Conservation (phyloP, 495 filamentous ascomycete genomes). For the Friedmanniomyces simplex region DNA sequence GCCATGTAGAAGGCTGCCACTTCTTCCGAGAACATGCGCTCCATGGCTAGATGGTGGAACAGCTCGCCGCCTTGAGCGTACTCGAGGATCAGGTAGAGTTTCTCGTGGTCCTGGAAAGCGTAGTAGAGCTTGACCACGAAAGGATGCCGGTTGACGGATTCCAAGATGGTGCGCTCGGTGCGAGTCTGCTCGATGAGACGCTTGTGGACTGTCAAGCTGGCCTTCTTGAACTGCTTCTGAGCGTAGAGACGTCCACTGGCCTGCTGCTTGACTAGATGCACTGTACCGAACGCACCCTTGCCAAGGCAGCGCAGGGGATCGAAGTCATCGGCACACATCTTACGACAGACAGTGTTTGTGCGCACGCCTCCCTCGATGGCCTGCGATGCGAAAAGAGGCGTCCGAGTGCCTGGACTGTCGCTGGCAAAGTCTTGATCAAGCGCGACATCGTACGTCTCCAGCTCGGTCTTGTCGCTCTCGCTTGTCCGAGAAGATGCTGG, state of each 20-base stretch:
- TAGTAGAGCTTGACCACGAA: constrained; percentile 98
- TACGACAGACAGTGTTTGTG: constrained; percentile 38
- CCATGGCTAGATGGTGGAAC: constrained; percentile 77
- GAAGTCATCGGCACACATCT: constrained; percentile 89
- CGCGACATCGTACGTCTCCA: constrained; percentile 79
- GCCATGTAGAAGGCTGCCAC: constrained; percentile 95
- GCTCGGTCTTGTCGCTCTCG: constrained; percentile 40
- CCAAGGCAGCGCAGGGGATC: constrained; percentile 88
- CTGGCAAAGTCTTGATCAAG: constrained; percentile 83
- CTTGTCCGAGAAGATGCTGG: constrained; percentile 46
- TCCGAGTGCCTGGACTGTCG: constrained; percentile 45
- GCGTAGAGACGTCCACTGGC: constrained; percentile 83
- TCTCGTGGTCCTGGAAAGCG: constrained; percentile 96
- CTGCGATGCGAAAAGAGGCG: constrained; percentile 23
- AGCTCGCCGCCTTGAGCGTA: constrained; percentile 97
- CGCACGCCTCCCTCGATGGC: constrained; percentile 36
- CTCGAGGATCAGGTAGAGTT: constrained; percentile 93
- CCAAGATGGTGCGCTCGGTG: constrained; percentile 86
- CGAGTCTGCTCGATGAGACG: constrained; percentile 91
- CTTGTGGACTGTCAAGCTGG: constrained; percentile 83
- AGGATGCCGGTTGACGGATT: constrained; percentile 89
- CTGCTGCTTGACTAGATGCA: constrained; percentile 80
- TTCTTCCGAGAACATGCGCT: constrained; percentile 84
- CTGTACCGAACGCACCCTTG: constrained; percentile 91
- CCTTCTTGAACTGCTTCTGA: constrained; percentile 98